A percentile compares a stretch with the other conserved stretches of the same genome.
Conservation (phyloP, 768 basidiomycete genomes). For the Lactifluus hygrophoroides region DNA sequence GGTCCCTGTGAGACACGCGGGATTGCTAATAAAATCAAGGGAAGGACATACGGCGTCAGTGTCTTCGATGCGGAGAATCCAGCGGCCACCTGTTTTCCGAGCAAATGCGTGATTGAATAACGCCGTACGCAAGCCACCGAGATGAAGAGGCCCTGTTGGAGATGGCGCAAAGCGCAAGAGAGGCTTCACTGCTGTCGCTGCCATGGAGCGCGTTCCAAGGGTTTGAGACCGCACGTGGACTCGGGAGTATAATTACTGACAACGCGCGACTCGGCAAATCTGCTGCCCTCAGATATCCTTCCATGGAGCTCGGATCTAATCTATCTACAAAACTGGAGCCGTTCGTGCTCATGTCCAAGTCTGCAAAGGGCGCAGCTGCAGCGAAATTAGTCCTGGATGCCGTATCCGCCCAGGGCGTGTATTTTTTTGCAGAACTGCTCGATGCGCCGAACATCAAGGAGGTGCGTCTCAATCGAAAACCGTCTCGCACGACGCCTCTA, state of each 20-base stretch:
- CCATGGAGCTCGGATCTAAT: conserved; percentile 57
- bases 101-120: conserved; percentile 88
- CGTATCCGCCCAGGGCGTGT: conserved; percentile 82
- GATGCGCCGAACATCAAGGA: conserved; percentile 78
- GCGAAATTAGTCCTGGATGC: conserved; percentile 84
- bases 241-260: too few species aligned
- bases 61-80: conserved; percentile 91
- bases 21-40: not conserved
- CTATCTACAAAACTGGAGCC: conserved; percentile 74
- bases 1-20: not conserved
- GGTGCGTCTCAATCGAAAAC: conserved; percentile 36
- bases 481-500: not conserved
- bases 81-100: conserved; percentile 72
- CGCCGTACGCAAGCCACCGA: conserved; percentile 91
- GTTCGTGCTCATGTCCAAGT: conserved; percentile 85
- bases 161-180: conserved; percentile 93
- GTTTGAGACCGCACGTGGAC: too few species aligned
- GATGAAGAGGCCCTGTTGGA: conserved; percentile 88
- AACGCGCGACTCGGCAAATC: too few species aligned
- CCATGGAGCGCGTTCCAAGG: too few species aligned
- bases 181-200: conserved; percentile 4
- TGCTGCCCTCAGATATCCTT: too few species aligned
- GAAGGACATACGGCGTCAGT: conserved; percentile 71
- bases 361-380: conserved; percentile 85
- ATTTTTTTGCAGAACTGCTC: conserved; percentile 85